These are phyloP conservation scores for Colletotrichum sp. DNA, from an alignment of 2,329 filamentous ascomycete genomes.

Conservation along the genomic window DNA sequence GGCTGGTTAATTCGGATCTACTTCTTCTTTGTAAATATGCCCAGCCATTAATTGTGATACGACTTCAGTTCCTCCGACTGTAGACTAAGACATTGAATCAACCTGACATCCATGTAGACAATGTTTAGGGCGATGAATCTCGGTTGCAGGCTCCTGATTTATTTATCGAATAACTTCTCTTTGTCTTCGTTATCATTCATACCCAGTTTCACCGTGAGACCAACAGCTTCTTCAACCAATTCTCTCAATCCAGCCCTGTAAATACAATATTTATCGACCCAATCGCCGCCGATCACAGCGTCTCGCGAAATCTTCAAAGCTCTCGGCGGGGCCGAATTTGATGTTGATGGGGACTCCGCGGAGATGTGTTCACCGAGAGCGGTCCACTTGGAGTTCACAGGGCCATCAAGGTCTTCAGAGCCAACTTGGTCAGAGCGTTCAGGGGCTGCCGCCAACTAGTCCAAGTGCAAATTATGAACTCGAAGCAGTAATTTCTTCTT, in stretches of 20 bases:
- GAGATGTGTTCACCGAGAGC: not conserved
- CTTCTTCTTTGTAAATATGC: not conserved
- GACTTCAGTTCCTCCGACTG: not conserved
- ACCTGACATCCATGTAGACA: too few relatives aligned
- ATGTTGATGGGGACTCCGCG: not conserved
- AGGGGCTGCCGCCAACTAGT: not conserved
- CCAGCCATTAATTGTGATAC: not conserved
- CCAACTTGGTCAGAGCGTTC: not conserved
- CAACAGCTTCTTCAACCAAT: too few relatives aligned
- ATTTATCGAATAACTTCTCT: fast-evolving
- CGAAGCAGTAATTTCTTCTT: not conserved
- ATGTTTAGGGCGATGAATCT: too few relatives aligned
- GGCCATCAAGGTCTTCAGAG: not conserved
- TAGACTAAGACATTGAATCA: fast-evolving
- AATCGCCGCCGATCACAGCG: not conserved
- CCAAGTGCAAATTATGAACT: not conserved
- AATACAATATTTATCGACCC: fast-evolving
- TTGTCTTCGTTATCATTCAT: too few relatives aligned
- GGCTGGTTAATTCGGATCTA: not conserved
- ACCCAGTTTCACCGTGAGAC: too few relatives aligned
- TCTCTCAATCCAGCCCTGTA: fast-evolving
- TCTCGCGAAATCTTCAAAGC: not conserved
- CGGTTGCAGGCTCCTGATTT: too few relatives aligned
- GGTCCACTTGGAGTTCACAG: not conserved
- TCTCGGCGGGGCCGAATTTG: not conserved